A percentile compares a stretch with the other conserved stretches of the same genome.
Conservation (phyloP, 352 stramenopile species). For the Elongisporangium anandrum region DNA sequence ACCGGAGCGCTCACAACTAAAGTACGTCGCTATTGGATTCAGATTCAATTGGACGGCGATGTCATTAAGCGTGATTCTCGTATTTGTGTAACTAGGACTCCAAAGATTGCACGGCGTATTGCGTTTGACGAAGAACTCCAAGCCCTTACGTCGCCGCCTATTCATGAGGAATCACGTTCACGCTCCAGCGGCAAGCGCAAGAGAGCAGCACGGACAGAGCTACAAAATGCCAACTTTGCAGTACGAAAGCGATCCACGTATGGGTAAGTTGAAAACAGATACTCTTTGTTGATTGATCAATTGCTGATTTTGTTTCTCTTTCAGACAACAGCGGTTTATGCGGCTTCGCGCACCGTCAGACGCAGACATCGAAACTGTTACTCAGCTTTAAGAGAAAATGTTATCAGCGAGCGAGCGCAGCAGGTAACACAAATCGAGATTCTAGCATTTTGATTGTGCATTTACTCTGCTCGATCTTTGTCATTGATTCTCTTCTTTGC, state of each 20-base stretch:
- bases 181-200: constrained; percentile 19
- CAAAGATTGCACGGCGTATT: constrained; percentile 24
- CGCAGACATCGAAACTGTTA: not conserved
- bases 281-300: not conserved
- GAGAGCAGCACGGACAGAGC: not conserved
- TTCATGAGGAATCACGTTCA: constrained; percentile 3
- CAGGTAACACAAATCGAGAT: not conserved
- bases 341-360: not conserved
- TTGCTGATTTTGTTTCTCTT: not conserved
- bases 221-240: not conserved
- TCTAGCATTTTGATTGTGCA: not conserved
- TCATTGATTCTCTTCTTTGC: constrained; percentile 76
- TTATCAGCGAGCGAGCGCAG: not conserved
- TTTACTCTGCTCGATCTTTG: not conserved
- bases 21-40: constrained; percentile 12
- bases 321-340: not conserved
- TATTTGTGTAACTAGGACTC: constrained; percentile 19
- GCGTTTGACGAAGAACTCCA: constrained; percentile 25
- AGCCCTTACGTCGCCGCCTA: constrained; percentile 7
- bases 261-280: not conserved
- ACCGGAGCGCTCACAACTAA: constrained; percentile 12
- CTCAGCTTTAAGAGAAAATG: not conserved
- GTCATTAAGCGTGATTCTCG: no score
- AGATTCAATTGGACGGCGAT: no score
- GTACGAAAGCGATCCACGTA: not conserved